Evolutionary conservation across 1,139 yeast genomes (phyloP).

Genomic region (Magnusiomyces fungicola): DNA sequence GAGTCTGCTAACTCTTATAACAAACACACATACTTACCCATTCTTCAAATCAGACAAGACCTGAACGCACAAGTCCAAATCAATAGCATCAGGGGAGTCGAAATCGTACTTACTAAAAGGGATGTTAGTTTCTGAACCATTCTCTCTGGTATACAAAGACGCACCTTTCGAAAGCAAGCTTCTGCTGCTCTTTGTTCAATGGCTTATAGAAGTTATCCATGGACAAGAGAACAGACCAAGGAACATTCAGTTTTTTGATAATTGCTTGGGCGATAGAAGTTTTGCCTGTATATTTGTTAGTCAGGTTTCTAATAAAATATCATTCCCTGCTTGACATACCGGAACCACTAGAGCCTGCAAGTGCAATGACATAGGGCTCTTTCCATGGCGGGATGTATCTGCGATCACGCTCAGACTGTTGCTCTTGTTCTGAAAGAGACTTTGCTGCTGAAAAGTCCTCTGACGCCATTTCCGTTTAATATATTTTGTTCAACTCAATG

Average conservation of each 20-base stretch:
- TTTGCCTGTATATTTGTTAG: too few relatives aligned
- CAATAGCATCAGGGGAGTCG: conserved; percentile 78
- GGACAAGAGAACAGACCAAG: conserved; percentile 92
- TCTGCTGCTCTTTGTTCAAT: conserved; percentile 48
- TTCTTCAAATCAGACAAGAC: conserved; percentile 59
- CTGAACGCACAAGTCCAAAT: conserved; percentile 60
- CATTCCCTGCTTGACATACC: too few relatives aligned
- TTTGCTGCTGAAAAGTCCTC: too few relatives aligned
- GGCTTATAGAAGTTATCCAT: conserved; percentile 88
- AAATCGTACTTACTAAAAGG: conserved; percentile 57
- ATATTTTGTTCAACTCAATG: too few relatives aligned
- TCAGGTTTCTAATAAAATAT: too few relatives aligned
- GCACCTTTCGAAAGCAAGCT: conserved; percentile 48
- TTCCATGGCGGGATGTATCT: conserved; percentile 77
- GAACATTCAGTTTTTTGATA: conserved; percentile 64
- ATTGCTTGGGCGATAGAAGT: conserved; percentile 85
- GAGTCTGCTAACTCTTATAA: conserved; percentile 17
- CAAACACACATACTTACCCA: conserved; percentile 28
- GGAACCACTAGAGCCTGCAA: conserved; percentile 92
- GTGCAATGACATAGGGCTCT: conserved; percentile 88
- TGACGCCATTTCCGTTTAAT: too few relatives aligned
- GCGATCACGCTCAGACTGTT: neutral
- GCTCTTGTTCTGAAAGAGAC: too few relatives aligned
- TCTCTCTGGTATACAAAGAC: conserved; percentile 6
- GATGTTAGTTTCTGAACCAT: neutral